Percentiles rank a stretch among this genome's conserved stretches.
phyloP scores from a whole-genome alignment of 306 rosid genomes.

The Pueraria montana region DNA sequence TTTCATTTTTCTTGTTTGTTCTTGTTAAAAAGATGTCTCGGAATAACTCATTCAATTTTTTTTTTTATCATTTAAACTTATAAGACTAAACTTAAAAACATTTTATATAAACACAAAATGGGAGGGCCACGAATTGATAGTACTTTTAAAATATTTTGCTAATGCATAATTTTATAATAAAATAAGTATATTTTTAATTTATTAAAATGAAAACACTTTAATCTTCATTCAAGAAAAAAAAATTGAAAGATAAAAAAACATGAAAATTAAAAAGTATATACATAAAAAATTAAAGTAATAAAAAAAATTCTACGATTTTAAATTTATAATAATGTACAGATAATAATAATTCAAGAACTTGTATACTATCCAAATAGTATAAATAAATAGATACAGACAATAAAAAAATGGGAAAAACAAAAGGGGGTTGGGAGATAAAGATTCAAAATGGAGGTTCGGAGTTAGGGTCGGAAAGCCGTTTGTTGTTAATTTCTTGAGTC shows the following conservation, averaged over 20 bases:
- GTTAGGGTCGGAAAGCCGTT: conserved; percentile 68
- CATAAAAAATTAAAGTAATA: not conserved
- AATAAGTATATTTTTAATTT: not conserved
- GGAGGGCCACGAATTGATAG: not conserved
- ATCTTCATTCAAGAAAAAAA: not conserved
- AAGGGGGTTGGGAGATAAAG: not conserved
- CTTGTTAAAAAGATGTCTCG: no score
- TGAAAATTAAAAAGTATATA: not conserved
- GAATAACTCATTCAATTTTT: no score
- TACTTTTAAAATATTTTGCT: not conserved
- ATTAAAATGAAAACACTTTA: not conserved
- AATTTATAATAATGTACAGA: no score
- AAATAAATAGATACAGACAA: no score
- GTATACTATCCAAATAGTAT: no score
- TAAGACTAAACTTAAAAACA: no score
- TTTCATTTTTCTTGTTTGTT: no score
- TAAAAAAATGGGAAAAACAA: no score
- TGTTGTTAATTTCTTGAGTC: not conserved
- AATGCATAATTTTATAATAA: not conserved
- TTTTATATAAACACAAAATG: not conserved
- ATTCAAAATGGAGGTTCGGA: conserved; percentile 58
- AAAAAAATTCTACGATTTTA: no score
- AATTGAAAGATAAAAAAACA: not conserved
- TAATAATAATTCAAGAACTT: no score
- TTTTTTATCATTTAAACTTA: no score